Conservation (phyloP, 176 grass and related monocot species). For the Carex parvula region DNA sequence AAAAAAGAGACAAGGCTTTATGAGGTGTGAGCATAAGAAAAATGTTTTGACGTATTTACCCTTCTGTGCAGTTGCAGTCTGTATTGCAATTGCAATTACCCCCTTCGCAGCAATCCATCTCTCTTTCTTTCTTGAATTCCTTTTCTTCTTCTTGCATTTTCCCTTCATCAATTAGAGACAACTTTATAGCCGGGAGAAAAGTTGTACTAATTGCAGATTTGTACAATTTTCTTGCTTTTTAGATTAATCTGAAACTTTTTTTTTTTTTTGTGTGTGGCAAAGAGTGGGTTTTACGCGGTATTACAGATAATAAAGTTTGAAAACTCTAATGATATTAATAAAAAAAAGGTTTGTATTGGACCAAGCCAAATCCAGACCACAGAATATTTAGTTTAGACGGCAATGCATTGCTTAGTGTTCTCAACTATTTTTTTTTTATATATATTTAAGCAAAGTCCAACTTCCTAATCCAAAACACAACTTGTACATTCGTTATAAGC, state of each 20-base stretch:
- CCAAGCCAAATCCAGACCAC: neutral
- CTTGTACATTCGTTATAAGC: neutral
- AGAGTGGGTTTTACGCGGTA: neutral
- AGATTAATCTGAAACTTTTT: neutral
- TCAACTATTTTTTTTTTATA: neutral
- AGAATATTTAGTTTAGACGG: too few species aligned
- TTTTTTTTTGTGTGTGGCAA: too few species aligned
- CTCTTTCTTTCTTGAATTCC: neutral
- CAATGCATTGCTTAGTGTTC: too few species aligned
- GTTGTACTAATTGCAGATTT: neutral
- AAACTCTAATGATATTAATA: neutral
- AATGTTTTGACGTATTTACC: neutral
- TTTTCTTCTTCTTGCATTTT: neutral
- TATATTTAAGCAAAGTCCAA: neutral
- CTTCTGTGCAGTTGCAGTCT: neutral
- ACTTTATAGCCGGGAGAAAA: neutral
- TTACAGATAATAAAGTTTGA: neutral
- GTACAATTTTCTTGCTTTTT: neutral
- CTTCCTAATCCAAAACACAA: conserved; percentile 3
- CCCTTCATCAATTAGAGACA: neutral
- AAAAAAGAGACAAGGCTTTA: neutral
- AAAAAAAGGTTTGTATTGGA: neutral
- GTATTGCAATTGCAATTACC: neutral
- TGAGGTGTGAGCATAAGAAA: neutral
- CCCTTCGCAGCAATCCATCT: neutral